Conservation (phyloP, 768 basidiomycete species). For the Pholiota molesta region DNA sequence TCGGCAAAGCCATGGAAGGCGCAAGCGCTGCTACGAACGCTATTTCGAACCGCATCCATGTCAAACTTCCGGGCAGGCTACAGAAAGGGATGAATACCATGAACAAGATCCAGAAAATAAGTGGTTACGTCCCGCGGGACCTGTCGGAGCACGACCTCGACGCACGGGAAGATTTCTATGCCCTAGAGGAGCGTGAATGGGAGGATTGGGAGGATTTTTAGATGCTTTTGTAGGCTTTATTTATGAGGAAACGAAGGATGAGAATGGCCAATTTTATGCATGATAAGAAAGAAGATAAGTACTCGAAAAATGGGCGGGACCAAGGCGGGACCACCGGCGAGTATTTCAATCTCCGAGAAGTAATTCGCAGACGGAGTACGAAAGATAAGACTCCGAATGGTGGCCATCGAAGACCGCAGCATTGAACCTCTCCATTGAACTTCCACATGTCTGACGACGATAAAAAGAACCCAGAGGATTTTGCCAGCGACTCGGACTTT, state of each 20-base stretch:
- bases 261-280: too few species aligned
- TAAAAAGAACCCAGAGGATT: constrained; percentile 5
- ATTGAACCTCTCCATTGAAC: background rate
- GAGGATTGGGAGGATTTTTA: background rate
- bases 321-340: too few species aligned
- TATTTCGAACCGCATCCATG: background rate
- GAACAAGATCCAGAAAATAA: background rate
- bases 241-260: too few species aligned
- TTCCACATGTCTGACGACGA: constrained; percentile 4
- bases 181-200: background rate
- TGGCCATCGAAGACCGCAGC: background rate
- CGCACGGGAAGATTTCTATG: background rate
- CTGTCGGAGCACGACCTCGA: background rate
- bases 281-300: too few species aligned
- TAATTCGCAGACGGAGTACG: too few species aligned
- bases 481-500: background rate
- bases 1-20: background rate
- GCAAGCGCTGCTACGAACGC: background rate
- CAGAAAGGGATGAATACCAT: background rate
- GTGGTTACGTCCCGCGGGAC: background rate
- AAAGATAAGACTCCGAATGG: too few species aligned
- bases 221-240: background rate
- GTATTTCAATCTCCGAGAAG: background rate
- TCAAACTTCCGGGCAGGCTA: background rate
- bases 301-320: too few species aligned